A percentile compares a stretch with the other conserved stretches of the same genome.
Conservation (phyloP, 306 rosid species). For the Casuarina equisetifolia region DNA sequence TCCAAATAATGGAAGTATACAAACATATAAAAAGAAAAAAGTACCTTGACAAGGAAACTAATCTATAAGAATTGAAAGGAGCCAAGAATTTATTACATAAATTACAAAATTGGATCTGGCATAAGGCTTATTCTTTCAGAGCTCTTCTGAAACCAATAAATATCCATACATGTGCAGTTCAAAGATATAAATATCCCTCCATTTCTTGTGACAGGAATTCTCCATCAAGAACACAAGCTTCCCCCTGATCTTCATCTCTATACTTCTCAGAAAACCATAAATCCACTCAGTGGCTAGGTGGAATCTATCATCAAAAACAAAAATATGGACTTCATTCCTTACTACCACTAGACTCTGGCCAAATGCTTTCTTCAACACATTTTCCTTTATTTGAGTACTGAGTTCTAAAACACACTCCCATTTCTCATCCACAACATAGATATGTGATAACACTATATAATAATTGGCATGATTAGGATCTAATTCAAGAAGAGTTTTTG, state of each 20-base stretch:
- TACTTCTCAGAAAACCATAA: conserved; percentile 48
- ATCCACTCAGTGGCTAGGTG: conserved; percentile 45
- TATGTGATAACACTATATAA: conserved; percentile 62
- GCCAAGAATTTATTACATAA: neutral
- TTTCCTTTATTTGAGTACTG: conserved; percentile 57
- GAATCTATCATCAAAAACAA: conserved; percentile 50
- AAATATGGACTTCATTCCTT: conserved; percentile 47
- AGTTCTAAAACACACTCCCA: conserved; percentile 63
- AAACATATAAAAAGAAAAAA: neutral
- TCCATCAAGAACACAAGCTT: conserved; percentile 31
- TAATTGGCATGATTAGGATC: conserved; percentile 64
- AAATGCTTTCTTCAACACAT: conserved; percentile 54
- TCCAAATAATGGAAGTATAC: neutral
- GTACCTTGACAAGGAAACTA: neutral
- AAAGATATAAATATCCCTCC: conserved; percentile 11
- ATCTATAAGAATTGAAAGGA: neutral
- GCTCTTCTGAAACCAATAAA: neutral
- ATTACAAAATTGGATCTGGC: neutral
- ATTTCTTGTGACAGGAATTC: neutral
- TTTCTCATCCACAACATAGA: conserved; percentile 57
- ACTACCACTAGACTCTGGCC: conserved; percentile 60
- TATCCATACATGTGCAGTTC: neutral
- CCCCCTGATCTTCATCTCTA: conserved; percentile 55
- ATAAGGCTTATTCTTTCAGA: neutral
- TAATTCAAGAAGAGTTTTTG: conserved; percentile 54